Evolutionary conservation across 345 rosid species (phyloP).

Genomic region (Arabis alpina): DNA sequence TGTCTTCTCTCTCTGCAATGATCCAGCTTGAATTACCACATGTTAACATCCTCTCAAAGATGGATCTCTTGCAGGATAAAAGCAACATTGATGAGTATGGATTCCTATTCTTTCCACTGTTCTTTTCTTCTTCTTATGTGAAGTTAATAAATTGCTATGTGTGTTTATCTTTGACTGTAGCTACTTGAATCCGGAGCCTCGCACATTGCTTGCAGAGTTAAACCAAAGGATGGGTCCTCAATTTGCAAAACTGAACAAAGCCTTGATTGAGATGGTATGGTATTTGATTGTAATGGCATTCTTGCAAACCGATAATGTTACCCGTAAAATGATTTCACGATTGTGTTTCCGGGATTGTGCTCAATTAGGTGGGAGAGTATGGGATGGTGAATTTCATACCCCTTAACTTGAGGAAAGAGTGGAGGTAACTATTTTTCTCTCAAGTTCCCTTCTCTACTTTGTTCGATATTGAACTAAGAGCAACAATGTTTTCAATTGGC

Average conservation of each 20-base stretch:
- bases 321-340: no score
- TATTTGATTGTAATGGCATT: background rate
- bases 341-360: conserved; percentile 13
- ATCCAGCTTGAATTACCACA: conserved; percentile 91
- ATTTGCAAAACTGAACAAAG: conserved; percentile 76
- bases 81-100: conserved; percentile 70
- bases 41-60: conserved; percentile 86
- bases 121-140: background rate
- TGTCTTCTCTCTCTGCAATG: conserved; percentile 98
- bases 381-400: conserved; percentile 92
- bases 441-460: conserved; percentile 2
- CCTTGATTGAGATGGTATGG: conserved; percentile 72
- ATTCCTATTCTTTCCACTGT: conserved; percentile 10
- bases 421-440: conserved; percentile 51
- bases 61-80: conserved; percentile 84
- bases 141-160: conserved; percentile 16
- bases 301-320: background rate
- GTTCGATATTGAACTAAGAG: background rate
- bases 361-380: conserved; percentile 71
- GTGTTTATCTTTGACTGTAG: conserved; percentile 41
- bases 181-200: conserved; percentile 85
- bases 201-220: conserved; percentile 66
- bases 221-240: conserved; percentile 83
- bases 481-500: conserved; percentile 31
- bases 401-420: conserved; percentile 75